Evolutionary conservation across 345 rosid genomes (phyloP), one percentile per base, ranked within the genome.

Genomic region (Eucalyptus virginea): DNA sequence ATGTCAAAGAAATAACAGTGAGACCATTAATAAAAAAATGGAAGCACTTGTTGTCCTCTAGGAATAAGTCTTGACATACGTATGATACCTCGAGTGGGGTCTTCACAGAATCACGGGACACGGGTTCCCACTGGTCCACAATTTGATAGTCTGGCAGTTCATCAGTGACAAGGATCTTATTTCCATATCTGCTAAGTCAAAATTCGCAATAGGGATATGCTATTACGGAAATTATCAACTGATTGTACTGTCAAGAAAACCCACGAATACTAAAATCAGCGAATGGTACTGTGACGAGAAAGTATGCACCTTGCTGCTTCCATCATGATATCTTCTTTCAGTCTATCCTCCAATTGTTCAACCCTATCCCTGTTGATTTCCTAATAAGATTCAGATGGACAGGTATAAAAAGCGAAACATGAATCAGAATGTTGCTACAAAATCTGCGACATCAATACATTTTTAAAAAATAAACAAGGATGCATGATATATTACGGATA

Each of bases 71-170:
- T n/a, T 34, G 45, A 19, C 91, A 87, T 69, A 56, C 52, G 49
- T 88, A 67, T 48, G 89, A 86, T 94, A 96, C 99, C 96, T 97
- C 97, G 32, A 98, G 92, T 17, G 98, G 97, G 62, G 99, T 95
- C 97, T 98, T 96, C 93, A 98, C 94, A 65, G 97, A 95, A 95
- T 94, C 97, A 90, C 88, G 50, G 42, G 96, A 97, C 42, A 98
- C 97, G 86, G 97, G 96, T 93, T 97, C 99, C 99, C 99, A 97
- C 86, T 96, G 99, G 92, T 98, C 99, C 88, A 97, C 99, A 97
- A 97, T 97, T 93, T 95, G 98, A 93, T 99, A 95, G 95, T 96
- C 97, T 65, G 99, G 98, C 88, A 98, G 95, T 94, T 98, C 99
- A 94, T 98, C 98, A 67, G 98, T 98, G 92, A 98, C 99, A 88